Conservation (phyloP, 1,139 yeast genomes). For the Geotrichum siamense region DNA sequence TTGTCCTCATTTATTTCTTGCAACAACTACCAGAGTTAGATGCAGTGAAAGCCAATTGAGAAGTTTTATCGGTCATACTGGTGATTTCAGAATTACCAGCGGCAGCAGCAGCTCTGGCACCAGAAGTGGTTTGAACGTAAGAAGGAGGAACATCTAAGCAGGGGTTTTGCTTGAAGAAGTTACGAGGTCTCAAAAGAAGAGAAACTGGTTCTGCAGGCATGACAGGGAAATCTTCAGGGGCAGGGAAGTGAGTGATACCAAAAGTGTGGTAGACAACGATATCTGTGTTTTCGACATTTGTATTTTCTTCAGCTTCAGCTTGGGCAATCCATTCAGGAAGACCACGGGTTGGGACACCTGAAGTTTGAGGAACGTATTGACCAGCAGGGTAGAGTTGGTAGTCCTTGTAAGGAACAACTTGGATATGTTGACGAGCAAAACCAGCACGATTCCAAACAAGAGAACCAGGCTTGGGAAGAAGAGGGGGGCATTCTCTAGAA, state of each 20-base stretch:
- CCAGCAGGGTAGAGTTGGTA: conserved; percentile 74
- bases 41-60: conserved; percentile 39
- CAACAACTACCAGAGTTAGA: conserved; percentile 24
- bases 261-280: conserved; percentile 66
- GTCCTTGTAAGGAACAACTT: conserved; percentile 58
- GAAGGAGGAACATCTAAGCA: conserved; percentile 69
- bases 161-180: conserved; percentile 70
- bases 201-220: conserved; percentile 83
- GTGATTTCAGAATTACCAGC: conserved; percentile 32
- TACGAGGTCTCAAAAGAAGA: conserved; percentile 67
- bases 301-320: conserved; percentile 50
- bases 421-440: conserved; percentile 62
- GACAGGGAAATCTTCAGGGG: conserved; percentile 84
- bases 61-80: conserved; percentile 46
- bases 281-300: conserved; percentile 58
- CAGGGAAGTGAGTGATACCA: conserved; percentile 80
- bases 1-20: conserved; percentile 20
- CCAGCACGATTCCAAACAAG: conserved; percentile 75
- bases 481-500: conserved; percentile 67
- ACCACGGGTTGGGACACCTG: conserved; percentile 66
- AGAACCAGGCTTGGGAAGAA: conserved; percentile 67
- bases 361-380: conserved; percentile 70
- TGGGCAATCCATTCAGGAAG: conserved; percentile 55
- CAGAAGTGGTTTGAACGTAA: conserved; percentile 54
- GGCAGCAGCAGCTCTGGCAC: conserved; percentile 39